A percentile compares a stretch with the other conserved stretches of the same genome.
Evolutionary conservation across 441 rosid genomes (phyloP).

Genomic region (Biscutella laevigata): DNA sequence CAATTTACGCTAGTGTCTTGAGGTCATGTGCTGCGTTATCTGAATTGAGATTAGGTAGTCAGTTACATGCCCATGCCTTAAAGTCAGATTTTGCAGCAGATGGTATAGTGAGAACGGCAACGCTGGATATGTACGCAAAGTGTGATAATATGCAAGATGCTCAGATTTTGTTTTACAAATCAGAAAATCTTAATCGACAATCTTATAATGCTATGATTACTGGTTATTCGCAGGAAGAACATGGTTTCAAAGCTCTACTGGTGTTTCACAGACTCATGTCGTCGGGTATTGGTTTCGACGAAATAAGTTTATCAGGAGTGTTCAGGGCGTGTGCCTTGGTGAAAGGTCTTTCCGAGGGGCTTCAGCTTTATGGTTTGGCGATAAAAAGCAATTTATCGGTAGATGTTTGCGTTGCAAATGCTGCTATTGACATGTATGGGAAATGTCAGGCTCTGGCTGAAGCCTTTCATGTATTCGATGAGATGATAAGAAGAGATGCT

Average conservation of each 20-base stretch:
- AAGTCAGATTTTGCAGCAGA: slow-evolving; percentile 54
- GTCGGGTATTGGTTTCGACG: slow-evolving; percentile 62
- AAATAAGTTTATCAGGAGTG: slow-evolving; percentile 76
- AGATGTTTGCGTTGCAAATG: slow-evolving; percentile 65
- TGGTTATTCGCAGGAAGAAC: slow-evolving; percentile 51
- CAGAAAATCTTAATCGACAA: slow-evolving; percentile 54
- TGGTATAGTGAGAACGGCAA: slow-evolving; percentile 73
- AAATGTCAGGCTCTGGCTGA: slow-evolving; percentile 71
- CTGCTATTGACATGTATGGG: slow-evolving; percentile 86
- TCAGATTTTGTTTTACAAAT: slow-evolving; percentile 46
- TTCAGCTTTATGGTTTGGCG: slow-evolving; percentile 63
- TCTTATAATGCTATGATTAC: slow-evolving; percentile 75
- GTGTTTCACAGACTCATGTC: slow-evolving; percentile 43
- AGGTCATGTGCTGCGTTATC: slow-evolving; percentile 65
- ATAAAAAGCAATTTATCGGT: slow-evolving; percentile 40
- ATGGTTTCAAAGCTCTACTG: slow-evolving; percentile 53
- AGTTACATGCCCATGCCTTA: slow-evolving; percentile 78
- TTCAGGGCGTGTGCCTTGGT: slow-evolving; percentile 68
- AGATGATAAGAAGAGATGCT: slow-evolving; percentile 66
- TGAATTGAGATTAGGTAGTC: slow-evolving; percentile 45
- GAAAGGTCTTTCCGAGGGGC: slow-evolving; percentile 52
- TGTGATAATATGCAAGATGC: slow-evolving; percentile 58
- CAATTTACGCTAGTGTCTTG: slow-evolving; percentile 70
- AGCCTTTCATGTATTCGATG: slow-evolving; percentile 52
- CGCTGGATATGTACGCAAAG: slow-evolving; percentile 87